These are phyloP conservation scores for Plasmodium inui DNA, from an alignment of 169 alveolate species.

Conservation along the genomic window DNA sequence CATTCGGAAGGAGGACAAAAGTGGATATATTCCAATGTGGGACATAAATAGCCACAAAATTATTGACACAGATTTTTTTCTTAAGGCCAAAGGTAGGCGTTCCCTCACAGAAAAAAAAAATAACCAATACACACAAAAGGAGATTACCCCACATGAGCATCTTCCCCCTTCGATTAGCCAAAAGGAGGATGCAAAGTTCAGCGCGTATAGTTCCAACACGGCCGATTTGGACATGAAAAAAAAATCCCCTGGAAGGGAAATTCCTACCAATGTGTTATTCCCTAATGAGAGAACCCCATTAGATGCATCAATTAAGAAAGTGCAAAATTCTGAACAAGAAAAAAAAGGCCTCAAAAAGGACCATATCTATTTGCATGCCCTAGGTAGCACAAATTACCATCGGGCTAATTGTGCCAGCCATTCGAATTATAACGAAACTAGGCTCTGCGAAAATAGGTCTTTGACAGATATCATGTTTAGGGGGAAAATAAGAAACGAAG, in stretches of 20 bases:
- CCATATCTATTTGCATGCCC: not conserved
- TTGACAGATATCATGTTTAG: not conserved
- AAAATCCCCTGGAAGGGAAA: not conserved
- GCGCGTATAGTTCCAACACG: not conserved
- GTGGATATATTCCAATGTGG: not conserved
- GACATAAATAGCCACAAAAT: not conserved
- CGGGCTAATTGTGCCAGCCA: not conserved
- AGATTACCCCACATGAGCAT: not conserved
- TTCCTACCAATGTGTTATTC: not conserved
- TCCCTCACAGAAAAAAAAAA: constrained; percentile 5
- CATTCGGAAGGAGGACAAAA: not conserved
- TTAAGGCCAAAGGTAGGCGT: constrained; percentile 7
- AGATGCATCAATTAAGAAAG: not conserved
- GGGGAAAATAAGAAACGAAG: not conserved
- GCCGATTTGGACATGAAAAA: constrained; percentile 6
- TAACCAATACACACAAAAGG: not conserved
- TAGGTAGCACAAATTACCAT: not conserved
- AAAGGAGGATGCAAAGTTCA: not conserved
- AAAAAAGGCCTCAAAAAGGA: not conserved
- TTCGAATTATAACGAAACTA: not conserved
- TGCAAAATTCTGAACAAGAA: not conserved
- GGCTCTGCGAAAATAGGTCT: not conserved
- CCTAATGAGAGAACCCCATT: not conserved
- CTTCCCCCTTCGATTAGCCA: not conserved
- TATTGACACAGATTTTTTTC: not conserved